phyloP scores from a whole-genome alignment of 108 stramenopile species.

The Ochromonas danica region DNA sequence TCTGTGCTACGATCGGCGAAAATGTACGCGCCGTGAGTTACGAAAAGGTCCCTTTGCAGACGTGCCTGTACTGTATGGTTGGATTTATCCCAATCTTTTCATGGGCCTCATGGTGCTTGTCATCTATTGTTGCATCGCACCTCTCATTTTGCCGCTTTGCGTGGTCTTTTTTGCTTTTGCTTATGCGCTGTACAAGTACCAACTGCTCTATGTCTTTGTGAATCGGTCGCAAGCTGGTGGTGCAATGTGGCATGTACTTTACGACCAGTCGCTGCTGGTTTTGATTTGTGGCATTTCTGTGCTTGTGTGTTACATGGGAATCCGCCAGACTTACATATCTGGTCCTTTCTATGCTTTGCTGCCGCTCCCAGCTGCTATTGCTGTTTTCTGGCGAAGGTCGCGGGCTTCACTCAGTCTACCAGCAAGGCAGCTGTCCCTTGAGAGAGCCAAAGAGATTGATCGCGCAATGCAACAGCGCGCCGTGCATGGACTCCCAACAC shows the following conservation, averaged over 20 bases:
- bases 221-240: slow-evolving; percentile 34
- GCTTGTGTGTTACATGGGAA: slow-evolving; percentile 7
- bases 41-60: slow-evolving; percentile 4
- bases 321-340: background rate
- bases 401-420: background rate
- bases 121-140: slow-evolving; percentile 37
- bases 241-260: slow-evolving; percentile 52
- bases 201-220: slow-evolving; percentile 39
- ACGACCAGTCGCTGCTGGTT: slow-evolving; percentile 34
- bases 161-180: slow-evolving; percentile 26
- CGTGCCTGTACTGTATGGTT: slow-evolving; percentile 32
- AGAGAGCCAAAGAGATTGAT: slow-evolving; percentile 21
- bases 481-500: background rate
- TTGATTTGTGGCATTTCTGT: slow-evolving; percentile 4
- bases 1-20: slow-evolving; percentile 12
- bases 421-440: slow-evolving; percentile 8
- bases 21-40: slow-evolving; percentile 27
- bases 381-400: background rate
- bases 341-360: slow-evolving; percentile 30
- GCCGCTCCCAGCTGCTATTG: slow-evolving; percentile 10
- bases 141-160: slow-evolving; percentile 14
- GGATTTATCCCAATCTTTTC: slow-evolving; percentile 39
- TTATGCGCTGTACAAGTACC: slow-evolving; percentile 40
- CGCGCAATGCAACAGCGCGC: background rate
- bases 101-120: slow-evolving; percentile 33